Conservation (phyloP, 2,329 filamentous ascomycete genomes). For the Thielaviopsis punctulata region DNA sequence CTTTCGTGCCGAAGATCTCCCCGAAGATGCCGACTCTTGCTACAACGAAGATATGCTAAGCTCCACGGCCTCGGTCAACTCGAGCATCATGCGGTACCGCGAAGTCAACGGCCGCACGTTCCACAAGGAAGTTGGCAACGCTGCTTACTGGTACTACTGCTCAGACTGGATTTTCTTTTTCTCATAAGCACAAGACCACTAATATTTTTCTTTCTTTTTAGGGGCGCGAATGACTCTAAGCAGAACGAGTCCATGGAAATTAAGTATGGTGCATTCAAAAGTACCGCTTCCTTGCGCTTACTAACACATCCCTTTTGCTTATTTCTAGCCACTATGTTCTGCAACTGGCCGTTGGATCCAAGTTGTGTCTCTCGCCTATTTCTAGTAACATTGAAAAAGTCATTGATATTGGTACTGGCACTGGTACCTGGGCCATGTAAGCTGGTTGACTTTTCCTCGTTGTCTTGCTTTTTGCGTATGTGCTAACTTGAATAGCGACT, state of each 20-base stretch:
- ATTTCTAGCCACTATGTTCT: background rate
- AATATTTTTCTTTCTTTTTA: slow-evolving; percentile 1
- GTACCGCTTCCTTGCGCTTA: too few species aligned
- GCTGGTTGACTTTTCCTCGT: slow-evolving; percentile 10
- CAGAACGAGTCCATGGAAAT: slow-evolving; percentile 14
- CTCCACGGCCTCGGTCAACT: slow-evolving; percentile 17
- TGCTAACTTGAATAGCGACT: slow-evolving; percentile 25
- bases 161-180: too few species aligned
- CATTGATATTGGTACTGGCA: slow-evolving; percentile 20
- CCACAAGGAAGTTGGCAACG: slow-evolving; percentile 17
- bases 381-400: slow-evolving; percentile 17
- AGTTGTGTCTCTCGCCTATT: slow-evolving; percentile 12
- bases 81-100: slow-evolving; percentile 18
- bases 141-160: slow-evolving; percentile 17
- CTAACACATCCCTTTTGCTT: too few species aligned
- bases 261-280: slow-evolving; percentile 7
- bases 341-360: slow-evolving; percentile 12
- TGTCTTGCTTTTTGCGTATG: background rate
- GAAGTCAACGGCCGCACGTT: slow-evolving; percentile 18
- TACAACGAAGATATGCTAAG: background rate
- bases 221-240: slow-evolving; percentile 16
- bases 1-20: background rate
- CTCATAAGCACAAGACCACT: too few species aligned
- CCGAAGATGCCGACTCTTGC: background rate
- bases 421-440: slow-evolving; percentile 21